phyloP scores from a whole-genome alignment of 169 alveolate genomes.

The Cryptosporidium sp. region DNA sequence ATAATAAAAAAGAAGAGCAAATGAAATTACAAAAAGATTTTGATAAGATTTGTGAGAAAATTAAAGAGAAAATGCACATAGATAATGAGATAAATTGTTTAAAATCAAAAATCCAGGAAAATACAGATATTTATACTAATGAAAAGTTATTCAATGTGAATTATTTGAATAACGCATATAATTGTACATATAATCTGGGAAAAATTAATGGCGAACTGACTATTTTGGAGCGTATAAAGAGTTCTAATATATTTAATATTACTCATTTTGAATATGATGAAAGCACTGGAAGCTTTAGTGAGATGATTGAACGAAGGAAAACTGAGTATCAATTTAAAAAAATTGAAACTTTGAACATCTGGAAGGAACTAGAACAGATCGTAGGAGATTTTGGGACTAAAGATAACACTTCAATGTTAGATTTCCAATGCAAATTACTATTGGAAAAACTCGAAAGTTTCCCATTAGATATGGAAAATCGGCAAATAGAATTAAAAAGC shows the following conservation, averaged over 20 bases:
- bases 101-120: background rate
- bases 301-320: conserved; percentile 30
- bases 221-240: conserved; percentile 7
- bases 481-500: background rate
- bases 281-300: background rate
- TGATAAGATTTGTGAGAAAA: conserved; percentile 2
- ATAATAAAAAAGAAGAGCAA: background rate
- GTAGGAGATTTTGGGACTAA: background rate
- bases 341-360: background rate
- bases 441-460: conserved; percentile 30
- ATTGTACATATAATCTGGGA: conserved; percentile 44
- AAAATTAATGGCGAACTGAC: conserved; percentile 26
- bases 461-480: conserved; percentile 19
- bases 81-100: conserved; percentile 10
- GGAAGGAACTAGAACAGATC: conserved; percentile 10
- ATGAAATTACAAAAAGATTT: conserved; percentile 7
- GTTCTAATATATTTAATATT: background rate
- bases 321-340: conserved; percentile 6
- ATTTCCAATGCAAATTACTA: background rate
- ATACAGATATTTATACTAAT: background rate
- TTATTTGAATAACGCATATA: background rate
- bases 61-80: conserved; percentile 1
- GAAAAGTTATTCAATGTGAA: background rate
- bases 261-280: background rate
- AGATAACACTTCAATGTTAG: background rate